These are phyloP conservation scores for Corymbia calophylla DNA, from an alignment of 441 rosid genomes.

Conservation along the genomic window DNA sequence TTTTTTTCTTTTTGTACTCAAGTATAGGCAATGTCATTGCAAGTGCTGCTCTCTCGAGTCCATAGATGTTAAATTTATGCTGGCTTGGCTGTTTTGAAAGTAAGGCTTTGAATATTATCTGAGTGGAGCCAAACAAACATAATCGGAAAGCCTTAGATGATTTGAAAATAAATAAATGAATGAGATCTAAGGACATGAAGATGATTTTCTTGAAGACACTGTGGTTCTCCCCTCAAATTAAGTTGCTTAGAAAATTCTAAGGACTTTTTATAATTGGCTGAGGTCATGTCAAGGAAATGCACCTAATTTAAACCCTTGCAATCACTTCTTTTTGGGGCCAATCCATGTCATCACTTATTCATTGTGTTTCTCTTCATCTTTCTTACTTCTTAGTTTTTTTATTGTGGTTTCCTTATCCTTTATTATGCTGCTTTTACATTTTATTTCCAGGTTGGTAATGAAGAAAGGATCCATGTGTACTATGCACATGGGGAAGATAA, in stretches of 20 bases:
- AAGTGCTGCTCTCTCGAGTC: neutral
- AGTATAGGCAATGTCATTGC: neutral
- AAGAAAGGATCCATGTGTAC: constrained; percentile 98
- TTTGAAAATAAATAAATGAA: neutral
- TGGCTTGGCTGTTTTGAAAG: neutral
- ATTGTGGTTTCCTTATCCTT: neutral
- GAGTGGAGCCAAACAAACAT: neutral
- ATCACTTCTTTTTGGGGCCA: neutral
- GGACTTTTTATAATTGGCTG: neutral
- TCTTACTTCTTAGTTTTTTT: neutral
- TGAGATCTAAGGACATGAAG: neutral
- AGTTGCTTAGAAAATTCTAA: neutral
- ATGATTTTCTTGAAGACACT: neutral
- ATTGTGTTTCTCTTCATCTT: neutral
- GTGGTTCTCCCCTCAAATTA: neutral
- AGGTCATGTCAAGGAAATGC: neutral
- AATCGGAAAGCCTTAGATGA: neutral
- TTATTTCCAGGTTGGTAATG: constrained; percentile 71
- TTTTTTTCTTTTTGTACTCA: neutral
- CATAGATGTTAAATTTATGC: neutral
- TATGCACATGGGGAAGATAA: constrained; percentile 93
- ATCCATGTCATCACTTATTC: neutral
- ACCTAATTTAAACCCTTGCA: neutral
- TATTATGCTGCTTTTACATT: neutral
- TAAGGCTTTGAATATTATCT: neutral